Evolutionary conservation across 2,329 filamentous ascomycete genomes (phyloP).

Genomic region (Colletotrichum simmondsii): DNA sequence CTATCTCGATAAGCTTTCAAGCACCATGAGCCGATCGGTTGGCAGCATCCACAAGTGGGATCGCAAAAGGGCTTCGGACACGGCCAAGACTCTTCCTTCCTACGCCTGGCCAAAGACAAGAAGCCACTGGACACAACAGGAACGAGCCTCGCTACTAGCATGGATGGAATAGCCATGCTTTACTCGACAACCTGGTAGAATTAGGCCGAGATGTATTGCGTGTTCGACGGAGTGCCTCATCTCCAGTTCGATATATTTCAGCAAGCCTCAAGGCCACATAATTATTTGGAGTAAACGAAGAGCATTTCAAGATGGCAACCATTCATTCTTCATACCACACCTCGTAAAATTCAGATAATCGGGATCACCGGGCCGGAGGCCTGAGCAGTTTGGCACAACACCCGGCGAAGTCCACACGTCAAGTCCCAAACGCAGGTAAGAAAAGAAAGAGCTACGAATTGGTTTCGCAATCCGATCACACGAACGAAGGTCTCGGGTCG

Average conservation of each 20-base stretch:
- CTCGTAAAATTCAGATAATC: neutral
- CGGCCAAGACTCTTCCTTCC: neutral
- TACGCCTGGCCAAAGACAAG: neutral
- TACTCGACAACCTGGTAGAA: neutral
- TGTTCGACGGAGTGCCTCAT: neutral
- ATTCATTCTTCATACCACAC: neutral
- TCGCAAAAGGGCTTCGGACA: neutral
- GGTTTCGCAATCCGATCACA: neutral
- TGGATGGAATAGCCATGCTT: neutral
- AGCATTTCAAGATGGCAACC: neutral
- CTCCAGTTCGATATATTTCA: neutral
- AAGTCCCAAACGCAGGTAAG: neutral
- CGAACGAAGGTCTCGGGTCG: neutral
- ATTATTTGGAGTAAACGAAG: neutral
- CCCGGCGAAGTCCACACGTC: neutral
- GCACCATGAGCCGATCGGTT: slow-evolving; percentile 4
- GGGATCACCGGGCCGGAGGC: neutral
- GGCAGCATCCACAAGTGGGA: neutral
- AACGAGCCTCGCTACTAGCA: neutral
- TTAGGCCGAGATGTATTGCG: neutral
- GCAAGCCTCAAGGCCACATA: neutral
- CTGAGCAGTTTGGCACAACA: neutral
- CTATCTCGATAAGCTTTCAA: slow-evolving; percentile 1
- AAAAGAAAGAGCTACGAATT: neutral
- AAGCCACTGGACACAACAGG: neutral